Evolutionary conservation across 306 rosid genomes (phyloP).

Genomic region (Vigna angularis): DNA sequence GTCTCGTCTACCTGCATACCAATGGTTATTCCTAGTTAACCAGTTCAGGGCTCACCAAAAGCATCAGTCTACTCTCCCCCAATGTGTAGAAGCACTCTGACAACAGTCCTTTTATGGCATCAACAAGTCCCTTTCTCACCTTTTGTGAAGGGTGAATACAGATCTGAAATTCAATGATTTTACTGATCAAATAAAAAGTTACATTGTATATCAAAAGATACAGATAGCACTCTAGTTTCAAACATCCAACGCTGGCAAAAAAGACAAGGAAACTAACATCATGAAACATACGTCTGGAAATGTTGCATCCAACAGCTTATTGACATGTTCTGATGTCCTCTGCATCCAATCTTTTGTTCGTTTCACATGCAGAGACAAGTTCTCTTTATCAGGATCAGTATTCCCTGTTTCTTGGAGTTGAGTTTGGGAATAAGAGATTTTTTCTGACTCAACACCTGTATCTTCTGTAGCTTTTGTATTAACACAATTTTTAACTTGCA

Average conservation of each 20-base stretch:
- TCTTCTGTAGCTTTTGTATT: slow-evolving; percentile 53
- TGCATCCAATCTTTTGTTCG: slow-evolving; percentile 88
- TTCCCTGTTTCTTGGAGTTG: slow-evolving; percentile 54
- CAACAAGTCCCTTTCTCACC: slow-evolving; percentile 87
- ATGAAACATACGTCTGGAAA: slow-evolving; percentile 80
- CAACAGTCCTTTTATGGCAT: slow-evolving; percentile 75
- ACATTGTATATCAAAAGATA: not conserved
- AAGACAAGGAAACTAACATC: slow-evolving; percentile 33
- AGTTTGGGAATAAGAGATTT: slow-evolving; percentile 41
- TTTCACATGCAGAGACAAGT: slow-evolving; percentile 68
- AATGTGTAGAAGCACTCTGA: slow-evolving; percentile 68
- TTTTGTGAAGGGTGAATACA: slow-evolving; percentile 81
- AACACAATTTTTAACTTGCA: slow-evolving; percentile 62
- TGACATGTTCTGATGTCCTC: slow-evolving; percentile 67
- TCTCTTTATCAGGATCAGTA: slow-evolving; percentile 50
- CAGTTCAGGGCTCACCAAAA: slow-evolving; percentile 82
- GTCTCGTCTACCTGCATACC: slow-evolving; percentile 17
- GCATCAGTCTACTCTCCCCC: slow-evolving; percentile 77
- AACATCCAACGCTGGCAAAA: slow-evolving; percentile 27
- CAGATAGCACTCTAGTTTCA: slow-evolving; percentile 12
- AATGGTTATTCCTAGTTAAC: slow-evolving; percentile 33
- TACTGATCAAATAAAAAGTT: slow-evolving; percentile 39
- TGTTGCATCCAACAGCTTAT: slow-evolving; percentile 72
- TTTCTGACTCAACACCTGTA: slow-evolving; percentile 49
- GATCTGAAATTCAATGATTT: slow-evolving; percentile 66